Base-by-base conservation (phyloP, 1,139 yeast genomes). In the Lodderomyces pseudojiufengensis region DNA sequence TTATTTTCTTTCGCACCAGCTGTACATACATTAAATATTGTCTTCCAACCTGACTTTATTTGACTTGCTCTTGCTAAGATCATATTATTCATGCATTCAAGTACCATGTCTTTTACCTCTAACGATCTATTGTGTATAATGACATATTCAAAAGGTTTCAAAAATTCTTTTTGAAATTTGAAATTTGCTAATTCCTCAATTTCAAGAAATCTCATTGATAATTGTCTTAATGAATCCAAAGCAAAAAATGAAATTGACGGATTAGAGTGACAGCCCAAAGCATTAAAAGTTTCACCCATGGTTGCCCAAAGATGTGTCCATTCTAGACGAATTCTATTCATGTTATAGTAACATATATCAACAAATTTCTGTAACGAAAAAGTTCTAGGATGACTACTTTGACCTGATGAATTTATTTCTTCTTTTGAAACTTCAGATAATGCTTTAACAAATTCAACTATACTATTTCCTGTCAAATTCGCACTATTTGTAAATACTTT, bases 231-330 rank as follows among this genome's bases (percentile, higher is more conserved):
- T 0, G 97, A 90, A 57, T 94, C 98, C 41, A 94, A 69, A 1
- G 98, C 97, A 63, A 92, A 88, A 49, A 84, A 80, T 4, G 85
- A 92, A 45, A 92, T 84, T 2, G 80, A 79, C 35, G 74, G 66
- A 51, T 90, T 92, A 34, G 73, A 61, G 52, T 85, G 86, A 44
- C 95, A 82, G 2, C 95, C 95, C 45, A 88, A 92, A 31, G 70
- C 75, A 47, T 87, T 86, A 63, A 94, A 92, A 29, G 88, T 86
- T 45, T 78, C 85, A 9, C 95, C 96, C 84, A 94, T 84, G 9
- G 86, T 83, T 6, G 84, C 76, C 99, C 99, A 94, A 41, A 94
- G 69, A 40, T 87, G 95, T 7, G 95, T 79, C 97, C 98, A 94
- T 62, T 94, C 97, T 45, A 94, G 80, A 56, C 96, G 80, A 50